phyloP scores from a whole-genome alignment of 2,329 filamentous ascomycete genomes.

The Thielaviopsis ethacetica region DNA sequence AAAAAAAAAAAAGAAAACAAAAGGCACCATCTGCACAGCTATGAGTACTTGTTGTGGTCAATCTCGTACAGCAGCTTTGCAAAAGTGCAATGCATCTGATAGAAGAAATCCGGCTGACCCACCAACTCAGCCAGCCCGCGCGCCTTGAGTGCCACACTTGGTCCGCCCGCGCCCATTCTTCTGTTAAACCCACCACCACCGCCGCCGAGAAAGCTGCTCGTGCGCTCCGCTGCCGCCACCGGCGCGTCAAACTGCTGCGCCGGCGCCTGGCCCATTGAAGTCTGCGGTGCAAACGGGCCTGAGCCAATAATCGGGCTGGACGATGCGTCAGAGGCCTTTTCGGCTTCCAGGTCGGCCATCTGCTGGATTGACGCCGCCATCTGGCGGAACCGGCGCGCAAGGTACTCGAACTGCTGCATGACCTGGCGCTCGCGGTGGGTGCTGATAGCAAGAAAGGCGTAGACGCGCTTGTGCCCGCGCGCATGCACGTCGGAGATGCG shows the following conservation, averaged over 20 bases:
- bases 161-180: constrained; percentile 39
- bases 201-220: constrained; percentile 40
- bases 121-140: constrained; percentile 49
- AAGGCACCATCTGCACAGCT: not conserved
- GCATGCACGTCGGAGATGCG: constrained; percentile 52
- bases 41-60: constrained; percentile 17
- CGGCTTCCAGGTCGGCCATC: constrained; percentile 46
- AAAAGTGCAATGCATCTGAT: constrained; percentile 48
- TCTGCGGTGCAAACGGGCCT: constrained; percentile 18
- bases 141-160: constrained; percentile 38
- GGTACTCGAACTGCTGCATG: constrained; percentile 48
- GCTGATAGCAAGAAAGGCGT: constrained; percentile 49
- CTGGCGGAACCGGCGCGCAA: constrained; percentile 46
- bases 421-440: constrained; percentile 48
- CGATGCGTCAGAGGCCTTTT: constrained; percentile 29
- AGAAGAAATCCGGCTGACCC: constrained; percentile 50
- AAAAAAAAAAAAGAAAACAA: not conserved
- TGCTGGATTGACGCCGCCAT: constrained; percentile 49
- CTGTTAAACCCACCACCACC: constrained; percentile 38
- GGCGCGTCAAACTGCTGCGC: constrained; percentile 17
- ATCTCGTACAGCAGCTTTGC: constrained; percentile 46
- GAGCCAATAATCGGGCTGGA: constrained; percentile 22
- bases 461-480: constrained; percentile 51
- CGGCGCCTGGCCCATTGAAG: constrained; percentile 14
- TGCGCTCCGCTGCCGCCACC: constrained; percentile 14